Evolutionary conservation across 305 asterid genomes (phyloP).

Genomic region (Fraxinus greggii): DNA sequence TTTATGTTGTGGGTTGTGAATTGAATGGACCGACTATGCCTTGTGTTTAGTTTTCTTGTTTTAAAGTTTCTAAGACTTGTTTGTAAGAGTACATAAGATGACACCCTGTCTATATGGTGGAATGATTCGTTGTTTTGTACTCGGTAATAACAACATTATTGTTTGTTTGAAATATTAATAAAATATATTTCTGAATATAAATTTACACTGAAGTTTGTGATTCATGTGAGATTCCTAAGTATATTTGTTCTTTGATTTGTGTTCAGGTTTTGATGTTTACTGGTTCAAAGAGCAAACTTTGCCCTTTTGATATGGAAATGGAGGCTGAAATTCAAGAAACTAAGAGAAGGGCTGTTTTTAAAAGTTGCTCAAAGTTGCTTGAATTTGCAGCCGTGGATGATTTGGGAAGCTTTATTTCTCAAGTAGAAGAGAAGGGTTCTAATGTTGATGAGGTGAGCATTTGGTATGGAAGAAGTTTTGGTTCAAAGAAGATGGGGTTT

Average conservation of each 20-base stretch:
- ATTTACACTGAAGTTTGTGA: slow-evolving; percentile 12
- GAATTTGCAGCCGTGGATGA: slow-evolving; percentile 58
- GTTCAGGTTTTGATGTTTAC: slow-evolving; percentile 55
- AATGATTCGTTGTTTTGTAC: slow-evolving; percentile 28
- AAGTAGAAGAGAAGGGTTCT: slow-evolving; percentile 42
- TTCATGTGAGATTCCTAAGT: slow-evolving; percentile 19
- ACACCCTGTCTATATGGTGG: slow-evolving; percentile 35
- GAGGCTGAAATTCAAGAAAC: slow-evolving; percentile 33
- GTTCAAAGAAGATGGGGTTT: slow-evolving; percentile 59
- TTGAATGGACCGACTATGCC: slow-evolving; percentile 1
- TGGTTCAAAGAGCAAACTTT: slow-evolving; percentile 39
- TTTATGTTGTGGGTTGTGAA: slow-evolving; percentile 7
- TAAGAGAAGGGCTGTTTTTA: slow-evolving; percentile 22
- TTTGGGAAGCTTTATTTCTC: slow-evolving; percentile 31
- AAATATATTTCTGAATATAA: background rate
- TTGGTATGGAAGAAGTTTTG: slow-evolving; percentile 57
- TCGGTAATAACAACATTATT: slow-evolving; percentile 20
- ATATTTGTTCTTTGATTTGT: slow-evolving; percentile 10
- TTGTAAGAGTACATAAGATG: slow-evolving; percentile 13
- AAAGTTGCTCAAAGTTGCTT: slow-evolving; percentile 52
- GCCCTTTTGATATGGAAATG: slow-evolving; percentile 46
- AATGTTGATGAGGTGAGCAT: slow-evolving; percentile 38
- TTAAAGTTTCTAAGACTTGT: slow-evolving; percentile 12
- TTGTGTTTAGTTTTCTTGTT: slow-evolving; percentile 8
- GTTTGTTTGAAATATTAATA: background rate